phyloP scores from a whole-genome alignment of 768 basidiomycete genomes.

The Lentinula aciculospora region DNA sequence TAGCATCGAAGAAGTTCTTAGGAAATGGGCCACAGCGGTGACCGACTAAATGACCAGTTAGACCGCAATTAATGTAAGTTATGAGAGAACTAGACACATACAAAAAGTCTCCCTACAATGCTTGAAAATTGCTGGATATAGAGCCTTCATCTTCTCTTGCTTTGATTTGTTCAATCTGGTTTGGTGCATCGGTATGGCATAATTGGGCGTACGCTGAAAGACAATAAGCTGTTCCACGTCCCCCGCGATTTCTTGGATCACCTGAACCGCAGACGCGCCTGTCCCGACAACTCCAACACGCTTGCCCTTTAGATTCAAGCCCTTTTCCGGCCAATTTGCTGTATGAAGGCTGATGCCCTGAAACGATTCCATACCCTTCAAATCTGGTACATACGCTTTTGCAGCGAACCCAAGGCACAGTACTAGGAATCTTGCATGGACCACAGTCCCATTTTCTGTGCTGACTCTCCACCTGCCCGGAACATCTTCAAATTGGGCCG shows the following conservation, averaged over 20 bases:
- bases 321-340: slow-evolving; percentile 1
- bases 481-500: slow-evolving; percentile 7
- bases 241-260: slow-evolving; percentile 9
- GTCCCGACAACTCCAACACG: slow-evolving; percentile 9
- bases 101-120: neutral
- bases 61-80: neutral
- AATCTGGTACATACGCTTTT: slow-evolving; percentile 1
- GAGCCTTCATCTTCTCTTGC: neutral
- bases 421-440: slow-evolving; percentile 9
- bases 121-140: neutral
- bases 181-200: slow-evolving; percentile 3
- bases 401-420: slow-evolving; percentile 11
- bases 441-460: slow-evolving; percentile 2
- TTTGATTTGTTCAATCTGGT: neutral
- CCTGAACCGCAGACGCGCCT: slow-evolving; percentile 12
- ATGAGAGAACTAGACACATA: neutral
- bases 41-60: neutral
- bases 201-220: slow-evolving; percentile 11
- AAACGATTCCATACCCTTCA: slow-evolving; percentile 1
- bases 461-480: slow-evolving; percentile 10
- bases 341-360: slow-evolving; percentile 3
- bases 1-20: neutral
- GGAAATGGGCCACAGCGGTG: neutral
- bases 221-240: slow-evolving; percentile 9
- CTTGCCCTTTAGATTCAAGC: slow-evolving; percentile 4